Evolutionary conservation across 345 rosid genomes (phyloP).

Genomic region (Clarkia xantiana): DNA sequence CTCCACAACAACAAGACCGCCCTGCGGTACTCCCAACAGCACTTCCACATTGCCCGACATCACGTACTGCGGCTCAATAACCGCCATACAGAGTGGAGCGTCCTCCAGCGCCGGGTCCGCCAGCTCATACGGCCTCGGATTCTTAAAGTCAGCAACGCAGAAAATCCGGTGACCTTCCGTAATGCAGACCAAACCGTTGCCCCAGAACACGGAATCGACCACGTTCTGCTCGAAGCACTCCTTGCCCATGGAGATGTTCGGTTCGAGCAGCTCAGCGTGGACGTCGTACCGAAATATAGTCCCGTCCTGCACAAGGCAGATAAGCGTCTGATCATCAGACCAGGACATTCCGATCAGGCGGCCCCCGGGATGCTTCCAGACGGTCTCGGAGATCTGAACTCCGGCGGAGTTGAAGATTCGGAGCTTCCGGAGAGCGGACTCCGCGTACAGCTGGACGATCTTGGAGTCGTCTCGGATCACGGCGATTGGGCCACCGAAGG

Average conservation of each 20-base stretch:
- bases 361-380: slow-evolving; percentile 92
- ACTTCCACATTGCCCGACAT: slow-evolving; percentile 83
- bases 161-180: slow-evolving; percentile 58
- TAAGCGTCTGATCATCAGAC: slow-evolving; percentile 78
- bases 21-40: slow-evolving; percentile 43
- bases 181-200: slow-evolving; percentile 74
- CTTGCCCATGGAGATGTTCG: slow-evolving; percentile 55
- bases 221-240: slow-evolving; percentile 91
- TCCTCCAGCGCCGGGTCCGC: slow-evolving; percentile 50
- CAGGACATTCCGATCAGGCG: slow-evolving; percentile 86
- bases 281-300: slow-evolving; percentile 71
- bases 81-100: slow-evolving; percentile 51
- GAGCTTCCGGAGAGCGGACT: slow-evolving; percentile 91
- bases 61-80: slow-evolving; percentile 82
- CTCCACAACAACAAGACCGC: slow-evolving; percentile 49
- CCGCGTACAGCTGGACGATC: slow-evolving; percentile 93
- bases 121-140: slow-evolving; percentile 38
- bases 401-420: slow-evolving; percentile 95
- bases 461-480: slow-evolving; percentile 94
- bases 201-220: slow-evolving; percentile 84
- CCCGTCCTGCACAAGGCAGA: slow-evolving; percentile 84
- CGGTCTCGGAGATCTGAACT: slow-evolving; percentile 53
- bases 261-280: slow-evolving; percentile 64
- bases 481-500: slow-evolving; percentile 88
- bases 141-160: slow-evolving; percentile 63